Percentiles rank a stretch among this genome's conserved stretches.
phyloP scores from a whole-genome alignment of 106 monocot species.

The Vanilla planifolia region DNA sequence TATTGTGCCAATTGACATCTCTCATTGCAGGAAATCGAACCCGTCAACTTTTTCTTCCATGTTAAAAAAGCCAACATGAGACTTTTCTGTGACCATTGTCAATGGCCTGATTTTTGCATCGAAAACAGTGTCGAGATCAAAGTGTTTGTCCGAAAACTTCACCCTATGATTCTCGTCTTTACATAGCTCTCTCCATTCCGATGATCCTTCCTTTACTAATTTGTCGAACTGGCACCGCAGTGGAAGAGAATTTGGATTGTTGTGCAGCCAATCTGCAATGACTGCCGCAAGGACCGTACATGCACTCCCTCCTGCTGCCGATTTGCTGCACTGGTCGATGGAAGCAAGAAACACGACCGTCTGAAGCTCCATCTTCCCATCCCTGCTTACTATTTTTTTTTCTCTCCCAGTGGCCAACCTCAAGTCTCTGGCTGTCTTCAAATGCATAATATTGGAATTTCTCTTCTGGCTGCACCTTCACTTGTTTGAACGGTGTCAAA shows the following conservation, averaged over 20 bases:
- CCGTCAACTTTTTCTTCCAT: conserved; percentile 8
- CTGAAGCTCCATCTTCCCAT: conserved; percentile 28
- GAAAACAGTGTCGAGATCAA: conserved; percentile 60
- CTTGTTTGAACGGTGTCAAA: background rate
- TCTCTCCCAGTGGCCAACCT: conserved; percentile 32
- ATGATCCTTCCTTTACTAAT: conserved; percentile 34
- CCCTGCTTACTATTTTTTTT: conserved; percentile 33
- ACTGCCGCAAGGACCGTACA: conserved; percentile 51
- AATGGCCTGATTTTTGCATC: conserved; percentile 23
- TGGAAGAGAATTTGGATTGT: conserved; percentile 27
- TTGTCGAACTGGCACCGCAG: conserved; percentile 28
- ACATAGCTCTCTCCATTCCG: conserved; percentile 46
- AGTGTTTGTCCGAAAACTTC: conserved; percentile 46
- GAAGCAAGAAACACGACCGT: conserved; percentile 45
- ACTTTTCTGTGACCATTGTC: conserved; percentile 14
- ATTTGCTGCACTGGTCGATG: conserved; percentile 51
- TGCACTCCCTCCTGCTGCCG: conserved; percentile 40
- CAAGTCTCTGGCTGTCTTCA: conserved; percentile 4
- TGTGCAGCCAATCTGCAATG: conserved; percentile 52
- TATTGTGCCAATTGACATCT: conserved; percentile 42
- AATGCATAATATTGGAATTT: background rate
- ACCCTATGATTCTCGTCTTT: conserved; percentile 14
- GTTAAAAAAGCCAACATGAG: conserved; percentile 43
- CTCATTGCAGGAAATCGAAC: conserved; percentile 20
- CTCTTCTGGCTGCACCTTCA: conserved; percentile 4